Base-by-base conservation (phyloP, 371 early-diverging fungal genomes). In the Smittium culicis region DNA sequence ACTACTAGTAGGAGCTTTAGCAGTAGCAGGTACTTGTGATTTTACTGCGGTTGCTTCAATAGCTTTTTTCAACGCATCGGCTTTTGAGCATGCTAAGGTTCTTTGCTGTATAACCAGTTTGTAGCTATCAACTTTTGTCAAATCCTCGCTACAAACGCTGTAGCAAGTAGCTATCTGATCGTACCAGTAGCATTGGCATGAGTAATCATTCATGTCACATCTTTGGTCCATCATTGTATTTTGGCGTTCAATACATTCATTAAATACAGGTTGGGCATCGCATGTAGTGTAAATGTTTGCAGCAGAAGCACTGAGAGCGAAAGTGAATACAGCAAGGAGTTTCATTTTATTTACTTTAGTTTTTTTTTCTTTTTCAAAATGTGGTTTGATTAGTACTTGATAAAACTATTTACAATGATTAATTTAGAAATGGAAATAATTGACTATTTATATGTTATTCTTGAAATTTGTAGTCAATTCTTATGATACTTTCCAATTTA, bases 131-230 rank as follows among this genome's bases (percentile, higher is more conserved):
- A 14, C 63, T 63, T 32, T 63, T 11, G 34, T n/a, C n/a, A 30
- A 14, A 33, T 63, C 63, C 2, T 25, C 25, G 14, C 5, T 5
- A 32, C 63, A 63, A 24, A 63, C 11, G n/a, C 32, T 33, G 34
- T 63, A 63, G 33, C 63, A 63, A 30, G 34, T 32, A 27, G n/a
- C 63, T 34, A 33, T n/a, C n/a, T 63, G 63, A 32, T 35, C n/a
- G 14, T 5, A 63, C 63, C 63, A 63, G n/a, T 63, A 63, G 33
- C 63, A 63, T 33, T 63, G 63, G 32, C 63, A 63, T 14, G 30
- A 1, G 32, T 63, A 63, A 33, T 63, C 63, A n/a, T 63, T n/a
- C 5, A 5, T 24, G 5, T 14, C 35, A 35, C 63, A 63, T 33
- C 63, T 63, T 30, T 20, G 11, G 35, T n/a, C 32, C 28, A 63